These are phyloP conservation scores for Sordariomycetes sp. DNA, from an alignment of 2,329 filamentous ascomycete genomes.

Conservation along the genomic window DNA sequence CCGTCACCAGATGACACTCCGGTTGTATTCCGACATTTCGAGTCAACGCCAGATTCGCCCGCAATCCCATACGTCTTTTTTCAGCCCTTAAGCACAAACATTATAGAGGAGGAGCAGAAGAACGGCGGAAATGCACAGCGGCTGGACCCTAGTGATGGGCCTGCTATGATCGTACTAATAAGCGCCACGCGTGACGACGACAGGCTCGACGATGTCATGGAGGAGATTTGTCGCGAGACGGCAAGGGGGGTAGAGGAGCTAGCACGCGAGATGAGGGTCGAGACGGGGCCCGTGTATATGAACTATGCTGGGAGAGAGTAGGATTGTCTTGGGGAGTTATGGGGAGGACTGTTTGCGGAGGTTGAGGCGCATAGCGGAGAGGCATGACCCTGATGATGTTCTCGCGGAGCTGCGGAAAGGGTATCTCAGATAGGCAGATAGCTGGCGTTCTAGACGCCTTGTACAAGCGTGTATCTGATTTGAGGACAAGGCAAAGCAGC, in stretches of 20 bases:
- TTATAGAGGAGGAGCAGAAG: conserved; percentile 18
- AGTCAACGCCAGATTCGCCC: conserved; percentile 7
- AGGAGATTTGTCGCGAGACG: conserved; percentile 8
- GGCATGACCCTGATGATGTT: conserved; percentile 19
- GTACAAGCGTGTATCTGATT: no score
- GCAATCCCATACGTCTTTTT: conserved; percentile 15
- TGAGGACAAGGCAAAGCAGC: no score
- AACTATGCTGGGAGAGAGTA: conserved; percentile 27
- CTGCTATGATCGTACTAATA: conserved; percentile 10
- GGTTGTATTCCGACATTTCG: neutral
- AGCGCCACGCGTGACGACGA: conserved; percentile 10
- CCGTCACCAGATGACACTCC: neutral
- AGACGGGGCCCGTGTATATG: conserved; percentile 18
- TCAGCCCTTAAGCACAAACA: conserved; percentile 26
- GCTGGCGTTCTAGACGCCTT: no score
- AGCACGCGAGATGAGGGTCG: neutral
- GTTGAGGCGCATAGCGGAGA: conserved; percentile 13
- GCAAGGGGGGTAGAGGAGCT: conserved; percentile 9
- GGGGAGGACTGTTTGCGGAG: conserved; percentile 19
- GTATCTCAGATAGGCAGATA: conserved; percentile 12
- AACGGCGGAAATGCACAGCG: conserved; percentile 23
- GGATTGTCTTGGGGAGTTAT: conserved; percentile 21
- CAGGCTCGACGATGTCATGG: conserved; percentile 10
- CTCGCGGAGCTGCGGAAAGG: conserved; percentile 18
- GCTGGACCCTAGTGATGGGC: conserved; percentile 14